Base-by-base conservation (phyloP, 2,329 filamentous ascomycete genomes). In the Talaromyces funiculosus region DNA sequence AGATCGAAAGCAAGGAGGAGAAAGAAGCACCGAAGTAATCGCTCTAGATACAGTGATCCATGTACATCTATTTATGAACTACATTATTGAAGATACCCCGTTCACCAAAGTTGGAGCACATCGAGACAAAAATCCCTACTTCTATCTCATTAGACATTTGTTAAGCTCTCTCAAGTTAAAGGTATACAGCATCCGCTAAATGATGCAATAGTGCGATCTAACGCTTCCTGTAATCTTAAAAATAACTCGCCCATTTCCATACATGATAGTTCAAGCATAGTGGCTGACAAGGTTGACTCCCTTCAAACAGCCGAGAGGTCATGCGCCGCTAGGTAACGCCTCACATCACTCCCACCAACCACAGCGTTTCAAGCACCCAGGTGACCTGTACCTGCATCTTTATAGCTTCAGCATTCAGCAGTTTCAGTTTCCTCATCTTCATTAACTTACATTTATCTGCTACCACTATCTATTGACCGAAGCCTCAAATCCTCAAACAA, bases 1-100 rank as follows among this genome's bases (percentile, higher is more conserved):
- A 71, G 4, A 71, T 75, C 64, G 73, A 79, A 56, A 71, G 76
- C 63, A 66, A 69, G 51, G 45, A 60, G 33, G 55, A 55, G 29
- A 49, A 35, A 35, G 26, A 22, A 38, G n/a, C 16, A 12, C 33
- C 29, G 16, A 42, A 61, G 6, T 40, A 38, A 47, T 40, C 33
- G 22, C 38, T 58, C 3, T 47, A 51, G 9, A 38, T 42, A 35
- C n/a, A 51, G 18, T 24, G 29, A 35, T 33, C 20, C 26, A 31
- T 45, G 20, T 56, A 47, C 35, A 47, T 60, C 18, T 53, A 59
- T 54, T 53, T 38, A 24, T 24, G 26, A 57, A 56, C 35, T 33
- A 26, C 29, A 6, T 24, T 33, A 38, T 47, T n/a, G 47, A 60
- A 47, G 60, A 62, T 62, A 62, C 60, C 60, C 60, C 47, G 33